Base-by-base conservation (phyloP, 345 rosid species). In the Geranium brycei region DNA sequence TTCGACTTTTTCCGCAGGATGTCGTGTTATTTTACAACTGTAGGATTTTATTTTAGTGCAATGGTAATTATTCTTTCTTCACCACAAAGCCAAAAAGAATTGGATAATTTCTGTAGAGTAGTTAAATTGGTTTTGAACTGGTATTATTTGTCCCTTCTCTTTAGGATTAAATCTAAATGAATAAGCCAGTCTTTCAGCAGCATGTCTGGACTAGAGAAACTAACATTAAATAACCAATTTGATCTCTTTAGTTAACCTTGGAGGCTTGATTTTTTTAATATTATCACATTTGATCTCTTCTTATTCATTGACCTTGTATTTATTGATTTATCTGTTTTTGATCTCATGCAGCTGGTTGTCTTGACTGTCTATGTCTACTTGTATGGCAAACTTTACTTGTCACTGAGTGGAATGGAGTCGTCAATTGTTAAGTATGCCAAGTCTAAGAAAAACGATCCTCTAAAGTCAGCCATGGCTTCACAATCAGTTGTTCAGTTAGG, bases 1-100 rank as follows among this genome's bases (percentile, higher is more conserved):
- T 90, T 90, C 77, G 97, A 90, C 71, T 90, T 87, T 79, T 90
- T 87, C 81, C 79, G 97, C 47, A 90, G 87, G 97, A 47, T 90
- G 65, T 90, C 97, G 31, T 87, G 86, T 65, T 90, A 90, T 75
- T 79, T 75, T 78, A 85, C 97, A 51, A 90, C 97, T 31, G 82
- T 90, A 78, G 97, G 97, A 13, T 90, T 90, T 83, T 90, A 90
- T 70, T 81, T 90, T 80, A 90, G 88, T 76, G 86, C 91, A 61
- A 67, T 87, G 97, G 97, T 90, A 81, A 41, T 32, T 6, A 32
- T 32, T 41, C 13, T 41, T 8, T 4, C 51, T 8, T 41, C 8
- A 41, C 4, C 51, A 41, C 51, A 41, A 41, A 41, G 1, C 8
- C 10, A 1, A 41, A 3, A 41, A 7, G n/a, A n/a, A n/a, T n/a